Percentiles rank a stretch among this genome's conserved stretches.
Evolutionary conservation across 2,329 filamentous ascomycete genomes (phyloP).

Genomic region (Penicillium sp.): DNA sequence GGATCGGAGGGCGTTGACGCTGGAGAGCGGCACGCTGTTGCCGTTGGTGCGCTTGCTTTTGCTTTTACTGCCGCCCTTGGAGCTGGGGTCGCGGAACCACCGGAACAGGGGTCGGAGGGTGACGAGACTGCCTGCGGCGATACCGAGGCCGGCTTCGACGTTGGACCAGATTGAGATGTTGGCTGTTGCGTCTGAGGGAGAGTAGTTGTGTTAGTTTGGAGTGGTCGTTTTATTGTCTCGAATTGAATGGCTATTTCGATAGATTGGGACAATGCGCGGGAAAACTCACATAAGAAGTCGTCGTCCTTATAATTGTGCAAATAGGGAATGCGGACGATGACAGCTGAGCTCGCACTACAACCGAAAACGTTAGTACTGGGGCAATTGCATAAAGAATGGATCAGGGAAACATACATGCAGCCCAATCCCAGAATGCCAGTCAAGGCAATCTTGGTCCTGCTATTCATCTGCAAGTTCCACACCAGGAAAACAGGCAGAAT

Average conservation of each 20-base stretch:
- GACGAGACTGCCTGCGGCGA: constrained; percentile 48
- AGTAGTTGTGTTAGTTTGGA: constrained; percentile 11
- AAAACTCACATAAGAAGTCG: constrained; percentile 35
- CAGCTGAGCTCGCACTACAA: constrained; percentile 35
- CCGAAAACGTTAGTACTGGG: background rate
- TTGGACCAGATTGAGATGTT: constrained; percentile 43
- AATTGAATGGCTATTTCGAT: background rate
- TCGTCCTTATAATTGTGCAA: constrained; percentile 32
- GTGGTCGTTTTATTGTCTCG: background rate
- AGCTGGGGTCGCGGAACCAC: constrained; percentile 33
- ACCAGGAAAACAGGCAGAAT: constrained; percentile 55
- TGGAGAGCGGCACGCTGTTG: constrained; percentile 33
- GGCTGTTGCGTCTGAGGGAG: constrained; percentile 30
- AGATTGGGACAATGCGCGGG: background rate
- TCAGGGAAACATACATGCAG: constrained; percentile 41
- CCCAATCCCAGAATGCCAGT: constrained; percentile 55
- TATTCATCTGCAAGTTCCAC: constrained; percentile 54
- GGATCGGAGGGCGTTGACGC: constrained; percentile 22
- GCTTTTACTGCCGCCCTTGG: constrained; percentile 17
- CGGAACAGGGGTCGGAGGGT: constrained; percentile 50
- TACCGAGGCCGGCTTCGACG: constrained; percentile 40
- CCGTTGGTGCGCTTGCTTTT: constrained; percentile 26
- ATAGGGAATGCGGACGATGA: constrained; percentile 38
- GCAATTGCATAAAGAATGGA: too few relatives aligned
- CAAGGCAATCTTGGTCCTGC: constrained; percentile 51